A percentile compares a stretch with the other conserved stretches of the same genome.
Evolutionary conservation across 495 filamentous ascomycete species (phyloP).

Genomic region (Lasiosphaeriaceae sp.): DNA sequence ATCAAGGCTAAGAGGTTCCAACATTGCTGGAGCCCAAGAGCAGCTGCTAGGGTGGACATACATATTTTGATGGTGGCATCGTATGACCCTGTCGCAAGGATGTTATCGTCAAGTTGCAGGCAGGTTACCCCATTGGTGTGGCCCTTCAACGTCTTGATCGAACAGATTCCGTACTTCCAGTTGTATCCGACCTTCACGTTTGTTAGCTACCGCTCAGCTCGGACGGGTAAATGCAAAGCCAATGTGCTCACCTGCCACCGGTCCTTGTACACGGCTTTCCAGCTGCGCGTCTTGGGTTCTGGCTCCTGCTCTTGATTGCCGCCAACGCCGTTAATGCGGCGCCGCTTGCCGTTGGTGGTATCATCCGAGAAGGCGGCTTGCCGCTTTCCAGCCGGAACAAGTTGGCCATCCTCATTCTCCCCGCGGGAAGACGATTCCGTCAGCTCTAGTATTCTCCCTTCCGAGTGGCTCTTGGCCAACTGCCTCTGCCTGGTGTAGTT

Average conservation of each 20-base stretch:
- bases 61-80: constrained; percentile 94
- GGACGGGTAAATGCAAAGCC: background rate
- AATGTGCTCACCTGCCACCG: constrained; percentile 29
- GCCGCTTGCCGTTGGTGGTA: constrained; percentile 43
- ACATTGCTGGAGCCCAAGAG: background rate
- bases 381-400: constrained; percentile 26
- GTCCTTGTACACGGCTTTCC: constrained; percentile 65
- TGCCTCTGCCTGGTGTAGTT: constrained; percentile 84
- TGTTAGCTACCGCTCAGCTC: background rate
- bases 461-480: constrained; percentile 28
- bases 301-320: constrained; percentile 6
- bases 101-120: constrained; percentile 90
- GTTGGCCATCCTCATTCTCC: background rate
- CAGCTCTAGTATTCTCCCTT: constrained; percentile 26
- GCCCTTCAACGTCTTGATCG: constrained; percentile 74
- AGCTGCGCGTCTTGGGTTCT: constrained; percentile 57
- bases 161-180: constrained; percentile 91
- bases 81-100: constrained; percentile 91
- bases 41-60: constrained; percentile 10
- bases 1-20: too few relatives aligned
- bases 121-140: constrained; percentile 96
- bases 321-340: constrained; percentile 23
- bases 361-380: constrained; percentile 23
- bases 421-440: constrained; percentile 8
- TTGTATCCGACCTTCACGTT: constrained; percentile 78